Conservation (phyloP, 768 basidiomycete genomes). For the Phaffia australis region DNA sequence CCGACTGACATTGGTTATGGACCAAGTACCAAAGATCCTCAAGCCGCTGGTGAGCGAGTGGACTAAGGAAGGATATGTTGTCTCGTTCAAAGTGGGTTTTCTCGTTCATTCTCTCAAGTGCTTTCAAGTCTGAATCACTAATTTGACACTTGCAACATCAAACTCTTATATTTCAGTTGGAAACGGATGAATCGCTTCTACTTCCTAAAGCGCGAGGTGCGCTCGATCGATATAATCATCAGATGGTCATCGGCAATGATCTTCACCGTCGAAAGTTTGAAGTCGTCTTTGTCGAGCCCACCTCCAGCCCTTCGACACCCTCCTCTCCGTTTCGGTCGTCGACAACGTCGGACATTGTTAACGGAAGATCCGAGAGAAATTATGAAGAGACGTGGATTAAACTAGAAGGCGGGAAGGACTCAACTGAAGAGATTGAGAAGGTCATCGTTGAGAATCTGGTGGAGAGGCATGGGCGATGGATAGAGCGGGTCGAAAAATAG, state of each 20-base stretch:
- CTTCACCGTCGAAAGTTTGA: constrained; percentile 82
- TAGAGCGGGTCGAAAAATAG: constrained; percentile 21
- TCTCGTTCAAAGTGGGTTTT: constrained; percentile 79
- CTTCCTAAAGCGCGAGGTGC: constrained; percentile 83
- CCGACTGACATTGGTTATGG: constrained; percentile 81
- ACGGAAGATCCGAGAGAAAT: constrained; percentile 23
- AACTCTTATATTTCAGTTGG: constrained; percentile 51
- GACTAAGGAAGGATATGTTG: constrained; percentile 78
- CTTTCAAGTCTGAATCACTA: background rate
- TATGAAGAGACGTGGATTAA: constrained; percentile 38
- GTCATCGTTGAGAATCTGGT: constrained; percentile 65
- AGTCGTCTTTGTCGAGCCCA: constrained; percentile 74
- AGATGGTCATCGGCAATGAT: constrained; percentile 93
- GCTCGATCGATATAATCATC: constrained; percentile 87
- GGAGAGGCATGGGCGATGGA: constrained; percentile 61
- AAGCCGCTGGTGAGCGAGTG: constrained; percentile 90
- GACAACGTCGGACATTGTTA: constrained; percentile 16
- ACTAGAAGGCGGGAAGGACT: constrained; percentile 29
- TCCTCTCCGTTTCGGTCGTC: constrained; percentile 25
- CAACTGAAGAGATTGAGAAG: constrained; percentile 29
- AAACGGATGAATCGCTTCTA: constrained; percentile 73
- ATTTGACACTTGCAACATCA: background rate
- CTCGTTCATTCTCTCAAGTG: background rate
- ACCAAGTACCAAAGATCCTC: constrained; percentile 93
- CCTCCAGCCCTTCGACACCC: constrained; percentile 23